Base-by-base conservation (phyloP, 139 green algal genomes). In the Haematococcus lacustris region DNA sequence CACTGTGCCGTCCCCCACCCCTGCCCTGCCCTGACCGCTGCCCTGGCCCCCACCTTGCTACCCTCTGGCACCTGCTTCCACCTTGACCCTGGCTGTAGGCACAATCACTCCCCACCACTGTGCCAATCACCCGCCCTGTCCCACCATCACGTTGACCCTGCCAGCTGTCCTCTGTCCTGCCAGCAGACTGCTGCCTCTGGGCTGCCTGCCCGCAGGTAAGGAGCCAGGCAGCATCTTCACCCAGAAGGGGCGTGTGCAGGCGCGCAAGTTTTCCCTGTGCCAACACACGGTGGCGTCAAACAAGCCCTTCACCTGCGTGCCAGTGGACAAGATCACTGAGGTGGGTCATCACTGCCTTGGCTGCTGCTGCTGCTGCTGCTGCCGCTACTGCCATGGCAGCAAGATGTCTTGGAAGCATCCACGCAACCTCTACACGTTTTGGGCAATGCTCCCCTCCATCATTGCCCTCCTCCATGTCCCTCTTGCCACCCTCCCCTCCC, bases 181-280 rank as follows among this genome's bases (percentile, higher is more conserved):
- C n/a, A n/a, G n/a, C n/a, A n/a, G n/a, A n/a, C n/a, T 62, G 51
- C 51, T 62, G 51, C 6, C 51, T n/a, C n/a, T n/a, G n/a, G n/a
- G n/a, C n/a, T n/a, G n/a, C n/a, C n/a, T n/a, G 51, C 30, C 21
- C n/a, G 30, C 60, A 66, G 60, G 60, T 17, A 32, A 28, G 3
- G 60, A 66, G 60, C 32, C 60, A 41, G 60, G 60, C 32, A 41
- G 32, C 32, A 32, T 66, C 23, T 13, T 66, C 7, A 39, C 33
- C 23, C 60, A 66, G 60, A 28, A 32, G 28, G 60, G 60, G 4
- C 60, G 60, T 40, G 60, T 66, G n/a, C 60, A 66, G 60, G 60
- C 60, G 33, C 60, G 60, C 60, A 66, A 66, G 60, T 66, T 66
- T 32, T 66, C 60, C 13, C 60, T 66, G 30, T 66, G 60, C 33